Conservation (phyloP, 306 rosid genomes). For the Rosa rugosa region DNA sequence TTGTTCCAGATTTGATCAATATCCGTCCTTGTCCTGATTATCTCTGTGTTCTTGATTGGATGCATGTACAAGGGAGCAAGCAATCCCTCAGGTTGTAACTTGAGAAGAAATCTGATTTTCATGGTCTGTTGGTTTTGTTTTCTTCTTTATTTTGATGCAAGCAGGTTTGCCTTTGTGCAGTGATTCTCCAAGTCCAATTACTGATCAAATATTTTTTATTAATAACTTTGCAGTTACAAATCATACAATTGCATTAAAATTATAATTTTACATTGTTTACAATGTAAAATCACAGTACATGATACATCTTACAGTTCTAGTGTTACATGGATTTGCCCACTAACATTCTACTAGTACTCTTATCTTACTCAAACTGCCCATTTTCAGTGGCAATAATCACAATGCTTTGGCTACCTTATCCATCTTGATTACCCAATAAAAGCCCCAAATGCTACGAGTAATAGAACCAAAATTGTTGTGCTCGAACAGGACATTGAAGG, state of each 20-base stretch:
- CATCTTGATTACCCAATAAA: conserved; percentile 28
- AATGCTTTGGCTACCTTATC: background rate
- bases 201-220: background rate
- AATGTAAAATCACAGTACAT: background rate
- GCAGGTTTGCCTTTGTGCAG: background rate
- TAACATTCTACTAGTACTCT: background rate
- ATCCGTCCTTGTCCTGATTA: too few species aligned
- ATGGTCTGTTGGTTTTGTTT: background rate
- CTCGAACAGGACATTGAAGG: conserved; percentile 32
- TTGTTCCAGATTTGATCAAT: too few species aligned
- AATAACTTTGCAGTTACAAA: background rate
- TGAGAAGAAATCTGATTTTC: background rate
- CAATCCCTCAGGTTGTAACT: background rate
- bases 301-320: background rate
- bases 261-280: background rate
- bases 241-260: background rate
- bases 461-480: conserved; percentile 35
- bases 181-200: background rate
- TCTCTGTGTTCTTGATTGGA: too few species aligned
- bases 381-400: background rate
- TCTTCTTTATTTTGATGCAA: background rate
- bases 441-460: conserved; percentile 36
- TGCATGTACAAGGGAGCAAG: too few species aligned
- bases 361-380: background rate
- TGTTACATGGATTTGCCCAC: background rate